Evolutionary conservation across 1,284 basidiomycete genomes (phyloP).

Genomic region (Puccinia polysora): DNA sequence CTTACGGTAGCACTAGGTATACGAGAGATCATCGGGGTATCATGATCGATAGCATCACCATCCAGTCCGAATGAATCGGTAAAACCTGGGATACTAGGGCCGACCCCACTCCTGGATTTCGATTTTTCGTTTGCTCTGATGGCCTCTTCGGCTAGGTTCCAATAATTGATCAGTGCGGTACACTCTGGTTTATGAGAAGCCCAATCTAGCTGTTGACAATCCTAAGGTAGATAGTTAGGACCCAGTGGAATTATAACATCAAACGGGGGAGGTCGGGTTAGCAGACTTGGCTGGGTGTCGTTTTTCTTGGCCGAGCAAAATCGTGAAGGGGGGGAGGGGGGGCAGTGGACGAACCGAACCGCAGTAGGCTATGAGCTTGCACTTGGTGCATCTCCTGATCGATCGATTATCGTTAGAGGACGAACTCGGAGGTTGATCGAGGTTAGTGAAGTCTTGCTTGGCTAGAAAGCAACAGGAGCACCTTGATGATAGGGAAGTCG

Average conservation of each 20-base stretch:
- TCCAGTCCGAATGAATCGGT: constrained; percentile 21
- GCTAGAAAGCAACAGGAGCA: constrained; percentile 66
- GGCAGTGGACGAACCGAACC: constrained; percentile 60
- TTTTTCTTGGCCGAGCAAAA: not conserved
- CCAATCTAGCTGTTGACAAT: constrained; percentile 76
- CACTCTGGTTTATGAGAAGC: constrained; percentile 71
- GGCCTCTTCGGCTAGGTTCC: constrained; percentile 7
- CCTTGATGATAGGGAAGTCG: constrained; percentile 60
- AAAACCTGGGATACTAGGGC: not conserved
- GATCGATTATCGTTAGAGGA: not conserved
- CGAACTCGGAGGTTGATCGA: constrained; percentile 29
- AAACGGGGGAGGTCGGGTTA: not conserved
- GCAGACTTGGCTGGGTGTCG: not conserved
- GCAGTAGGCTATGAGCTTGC: constrained; percentile 69
- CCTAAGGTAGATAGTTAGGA: not conserved
- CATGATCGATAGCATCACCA: constrained; percentile 14
- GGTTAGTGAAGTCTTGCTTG: constrained; percentile 49
- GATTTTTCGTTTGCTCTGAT: constrained; percentile 43
- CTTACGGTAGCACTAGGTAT: constrained; percentile 67
- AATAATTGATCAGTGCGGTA: constrained; percentile 56
- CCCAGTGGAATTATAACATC: too few species aligned
- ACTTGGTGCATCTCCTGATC: constrained; percentile 65
- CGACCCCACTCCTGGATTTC: constrained; percentile 45
- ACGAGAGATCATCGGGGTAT: constrained; percentile 43
- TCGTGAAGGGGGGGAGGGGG: constrained; percentile 44